Conservation (phyloP, 257 asterid species). For the Solanum etuberosum region DNA sequence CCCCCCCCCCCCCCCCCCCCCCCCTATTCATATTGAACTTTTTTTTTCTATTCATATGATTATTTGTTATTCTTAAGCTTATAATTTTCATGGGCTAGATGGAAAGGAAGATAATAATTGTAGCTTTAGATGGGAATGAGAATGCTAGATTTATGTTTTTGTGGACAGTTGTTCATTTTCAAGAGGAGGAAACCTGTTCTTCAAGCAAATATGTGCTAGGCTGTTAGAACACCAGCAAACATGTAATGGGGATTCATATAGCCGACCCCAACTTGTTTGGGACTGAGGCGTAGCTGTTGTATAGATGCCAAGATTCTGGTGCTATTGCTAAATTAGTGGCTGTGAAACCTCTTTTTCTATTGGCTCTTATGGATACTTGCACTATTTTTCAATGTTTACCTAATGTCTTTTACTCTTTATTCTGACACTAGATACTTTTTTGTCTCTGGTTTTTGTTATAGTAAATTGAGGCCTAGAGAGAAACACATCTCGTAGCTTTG, state of each 20-base stretch:
- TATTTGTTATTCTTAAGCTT: background rate
- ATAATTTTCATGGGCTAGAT: background rate
- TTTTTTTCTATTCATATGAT: background rate
- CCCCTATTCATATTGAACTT: background rate
- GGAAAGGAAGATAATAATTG: background rate
- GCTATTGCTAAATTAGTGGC: background rate
- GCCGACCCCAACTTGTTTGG: background rate
- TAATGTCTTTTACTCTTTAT: background rate
- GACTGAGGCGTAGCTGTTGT: background rate
- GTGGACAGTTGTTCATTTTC: background rate
- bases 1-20: no score
- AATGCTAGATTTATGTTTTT: background rate
- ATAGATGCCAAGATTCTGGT: background rate
- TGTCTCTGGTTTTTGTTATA: background rate
- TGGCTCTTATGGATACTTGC: background rate
- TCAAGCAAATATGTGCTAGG: background rate
- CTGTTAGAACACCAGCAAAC: background rate
- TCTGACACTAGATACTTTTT: background rate
- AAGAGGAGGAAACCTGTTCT: background rate
- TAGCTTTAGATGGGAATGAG: background rate
- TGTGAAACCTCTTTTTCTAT: background rate
- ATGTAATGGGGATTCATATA: background rate
- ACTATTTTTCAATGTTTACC: background rate
- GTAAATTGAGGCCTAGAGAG: background rate
- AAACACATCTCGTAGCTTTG: background rate